Conservation (phyloP, 176 grass and related monocot species). For the Oryza punctata region DNA sequence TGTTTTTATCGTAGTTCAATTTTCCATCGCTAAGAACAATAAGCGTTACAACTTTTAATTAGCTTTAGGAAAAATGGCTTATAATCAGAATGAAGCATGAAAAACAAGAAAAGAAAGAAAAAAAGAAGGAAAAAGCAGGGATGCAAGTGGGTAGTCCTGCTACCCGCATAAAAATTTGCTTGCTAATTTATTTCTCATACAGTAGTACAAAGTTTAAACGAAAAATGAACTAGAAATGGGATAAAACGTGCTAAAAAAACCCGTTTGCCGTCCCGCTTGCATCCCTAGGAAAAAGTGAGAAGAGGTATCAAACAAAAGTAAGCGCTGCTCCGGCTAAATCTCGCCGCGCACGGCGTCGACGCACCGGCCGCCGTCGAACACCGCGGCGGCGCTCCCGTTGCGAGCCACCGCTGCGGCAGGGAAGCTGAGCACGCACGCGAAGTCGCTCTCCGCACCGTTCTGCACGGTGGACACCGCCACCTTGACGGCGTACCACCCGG, state of each 20-base stretch:
- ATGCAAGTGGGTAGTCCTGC: too few species aligned
- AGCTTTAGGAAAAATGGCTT: too few species aligned
- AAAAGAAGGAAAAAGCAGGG: too few species aligned
- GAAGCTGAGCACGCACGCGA: constrained; percentile 42
- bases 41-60: too few species aligned
- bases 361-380: constrained; percentile 40
- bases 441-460: constrained; percentile 29
- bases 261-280: too few species aligned
- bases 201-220: too few species aligned
- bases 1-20: too few species aligned
- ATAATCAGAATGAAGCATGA: neutral
- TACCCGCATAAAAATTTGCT: too few species aligned
- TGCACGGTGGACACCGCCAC: constrained; percentile 18
- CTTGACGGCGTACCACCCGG: constrained; percentile 24
- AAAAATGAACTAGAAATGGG: too few species aligned
- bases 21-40: too few species aligned
- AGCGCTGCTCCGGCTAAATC: neutral
- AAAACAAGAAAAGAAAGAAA: neutral
- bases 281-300: neutral
- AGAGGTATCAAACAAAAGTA: neutral
- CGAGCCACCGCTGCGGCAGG: neutral
- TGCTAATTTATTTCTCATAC: too few species aligned
- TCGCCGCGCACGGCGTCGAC: constrained; percentile 29
- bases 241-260: too few species aligned
- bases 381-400: neutral